These are phyloP conservation scores for Fusarium nurragi DNA, from an alignment of 2,329 filamentous ascomycete genomes.

Conservation along the genomic window DNA sequence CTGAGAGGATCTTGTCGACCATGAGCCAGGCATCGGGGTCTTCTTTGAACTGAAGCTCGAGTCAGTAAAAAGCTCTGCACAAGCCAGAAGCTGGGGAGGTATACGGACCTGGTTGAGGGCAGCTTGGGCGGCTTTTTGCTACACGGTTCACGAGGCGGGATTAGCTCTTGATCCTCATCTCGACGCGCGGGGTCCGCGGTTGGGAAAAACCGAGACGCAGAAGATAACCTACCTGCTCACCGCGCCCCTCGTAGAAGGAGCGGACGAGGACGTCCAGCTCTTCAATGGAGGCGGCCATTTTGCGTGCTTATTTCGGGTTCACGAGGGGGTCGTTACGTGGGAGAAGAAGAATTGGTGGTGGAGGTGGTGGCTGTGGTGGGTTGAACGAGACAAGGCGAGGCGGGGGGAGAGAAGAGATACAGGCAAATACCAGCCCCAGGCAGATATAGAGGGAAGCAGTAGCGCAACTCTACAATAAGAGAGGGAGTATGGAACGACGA, in stretches of 20 bases:
- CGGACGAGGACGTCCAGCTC: constrained; percentile 97
- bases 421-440: constrained; percentile 43
- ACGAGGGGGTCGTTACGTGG: constrained; percentile 43
- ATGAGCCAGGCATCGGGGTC: constrained; percentile 98
- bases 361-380: constrained; percentile 39
- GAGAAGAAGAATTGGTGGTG: constrained; percentile 36
- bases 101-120: constrained; percentile 85
- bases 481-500: background rate
- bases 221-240: constrained; percentile 76
- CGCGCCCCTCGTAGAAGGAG: constrained; percentile 96
- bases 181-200: constrained; percentile 36
- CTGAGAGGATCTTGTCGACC: constrained; percentile 95
- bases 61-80: constrained; percentile 23
- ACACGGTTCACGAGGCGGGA: constrained; percentile 50
- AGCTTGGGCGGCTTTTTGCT: constrained; percentile 97
- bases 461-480: constrained; percentile 30
- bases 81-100: constrained; percentile 5
- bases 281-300: constrained; percentile 79
- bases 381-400: constrained; percentile 25
- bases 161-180: constrained; percentile 31
- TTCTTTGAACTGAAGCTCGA: constrained; percentile 84
- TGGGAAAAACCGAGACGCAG: constrained; percentile 29
- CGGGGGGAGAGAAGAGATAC: constrained; percentile 44
- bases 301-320: constrained; percentile 41
- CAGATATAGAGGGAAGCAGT: constrained; percentile 36